Base-by-base conservation (phyloP, 768 basidiomycete genomes). In the Daedaleopsis nitida region DNA sequence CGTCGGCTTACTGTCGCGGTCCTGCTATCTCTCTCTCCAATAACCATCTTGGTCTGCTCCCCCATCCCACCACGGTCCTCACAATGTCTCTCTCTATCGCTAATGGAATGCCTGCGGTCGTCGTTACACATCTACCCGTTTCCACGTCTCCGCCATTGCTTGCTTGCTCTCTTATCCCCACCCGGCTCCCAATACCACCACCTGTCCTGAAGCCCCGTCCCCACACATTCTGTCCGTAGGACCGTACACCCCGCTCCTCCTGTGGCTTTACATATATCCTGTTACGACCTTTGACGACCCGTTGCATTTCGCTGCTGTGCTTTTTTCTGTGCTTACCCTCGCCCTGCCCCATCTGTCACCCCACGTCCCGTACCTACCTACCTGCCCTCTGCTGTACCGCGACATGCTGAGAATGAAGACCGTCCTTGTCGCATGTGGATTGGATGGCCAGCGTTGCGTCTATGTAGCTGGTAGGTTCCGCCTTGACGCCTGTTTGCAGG, bases 231-330 rank as follows among this genome's bases (percentile, higher is more conserved):
- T 35, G 17, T 16, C 54, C 14, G 27, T 32, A 32, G 27, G 27
- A 32, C 7, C 27, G 7, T 7, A 32, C 43, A 27, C 14, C 14
- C 3, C 21, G 24, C 14, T 48, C 2, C 44, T n/a, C 19, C 17
- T n/a, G n/a, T n/a, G n/a, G 24, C 23, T 43, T 23, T 9, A 53
- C 52, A 52, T 60, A 32, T 47, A 60, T 35, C 47, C 32, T 24
- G 47, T 60, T 60, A 60, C 49, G 59, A 60, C 47, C 59, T 44
- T 60, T 60, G n/a, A 60, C 54, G 59, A 60, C 54, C 51, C 42
- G 27, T 14, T 51, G 55, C 38, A 43, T 32, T 38, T 34, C 21
- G 19, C 23, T 54, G 37, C 35, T 43, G 45, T 52, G 12, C 24
- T 7, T 12, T 32, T n/a, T 53, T 24, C 13, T 53, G 32, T 45